Evolutionary conservation across 2,329 filamentous ascomycete species (phyloP).

Genomic region (Piedraia hortae): DNA sequence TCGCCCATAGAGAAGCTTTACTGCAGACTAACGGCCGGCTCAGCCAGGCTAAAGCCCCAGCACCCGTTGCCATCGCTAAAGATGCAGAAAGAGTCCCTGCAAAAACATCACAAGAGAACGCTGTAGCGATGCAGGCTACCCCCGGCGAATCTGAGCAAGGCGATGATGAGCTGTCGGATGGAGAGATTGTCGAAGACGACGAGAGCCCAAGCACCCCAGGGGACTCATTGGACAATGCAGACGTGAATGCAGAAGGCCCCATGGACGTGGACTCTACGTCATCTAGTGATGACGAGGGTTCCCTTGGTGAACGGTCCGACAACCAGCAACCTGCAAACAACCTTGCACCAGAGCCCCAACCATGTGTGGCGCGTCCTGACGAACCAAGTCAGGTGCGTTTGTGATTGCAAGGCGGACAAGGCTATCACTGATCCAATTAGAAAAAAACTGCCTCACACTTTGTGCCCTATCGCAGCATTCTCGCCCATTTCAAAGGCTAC

Average conservation of each 20-base stretch:
- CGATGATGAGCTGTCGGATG: too few relatives aligned
- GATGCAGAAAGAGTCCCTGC: too few relatives aligned
- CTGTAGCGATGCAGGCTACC: too few relatives aligned
- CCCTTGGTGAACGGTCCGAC: not conserved
- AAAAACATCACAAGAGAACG: too few relatives aligned
- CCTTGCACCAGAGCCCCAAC: conserved; percentile 16
- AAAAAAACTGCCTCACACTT: conserved; percentile 3
- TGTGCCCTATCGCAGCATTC: conserved; percentile 54
- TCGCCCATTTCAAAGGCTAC: conserved; percentile 62
- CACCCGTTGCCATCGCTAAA: not conserved
- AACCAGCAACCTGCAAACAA: conserved; percentile 10
- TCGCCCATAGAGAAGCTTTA: not conserved
- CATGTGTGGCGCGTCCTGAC: conserved; percentile 5
- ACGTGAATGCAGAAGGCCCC: too few relatives aligned
- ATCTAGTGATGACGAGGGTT: not conserved
- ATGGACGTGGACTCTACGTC: too few relatives aligned
- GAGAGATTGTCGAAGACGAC: too few relatives aligned
- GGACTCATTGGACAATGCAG: too few relatives aligned
- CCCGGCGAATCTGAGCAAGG: too few relatives aligned
- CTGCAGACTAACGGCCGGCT: conserved; percentile 1
- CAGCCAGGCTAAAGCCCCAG: conserved; percentile 1
- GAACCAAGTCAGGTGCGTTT: conserved; percentile 4
- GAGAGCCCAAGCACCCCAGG: too few relatives aligned
- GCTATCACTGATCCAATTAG: conserved; percentile 1
- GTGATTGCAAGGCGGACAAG: not conserved